These are phyloP conservation scores for Dictyophora rubrovolvata DNA, from an alignment of 768 basidiomycete species.

Conservation along the genomic window DNA sequence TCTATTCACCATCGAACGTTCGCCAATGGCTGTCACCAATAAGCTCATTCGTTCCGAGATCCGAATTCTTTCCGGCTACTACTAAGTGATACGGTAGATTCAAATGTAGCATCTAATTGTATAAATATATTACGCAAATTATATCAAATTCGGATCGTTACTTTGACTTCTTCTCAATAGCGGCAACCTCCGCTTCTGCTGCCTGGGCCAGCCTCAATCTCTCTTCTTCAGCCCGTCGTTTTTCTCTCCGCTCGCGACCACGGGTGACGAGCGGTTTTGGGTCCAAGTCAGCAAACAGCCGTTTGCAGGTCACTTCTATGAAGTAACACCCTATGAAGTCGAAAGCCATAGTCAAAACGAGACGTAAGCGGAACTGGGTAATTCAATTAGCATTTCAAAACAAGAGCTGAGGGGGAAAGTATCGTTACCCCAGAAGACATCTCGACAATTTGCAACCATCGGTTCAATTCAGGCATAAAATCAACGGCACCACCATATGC, in stretches of 20 bases:
- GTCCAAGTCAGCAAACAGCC: conserved; percentile 78
- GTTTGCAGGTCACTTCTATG: conserved; percentile 75
- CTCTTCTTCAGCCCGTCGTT: conserved; percentile 32
- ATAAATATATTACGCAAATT: background rate
- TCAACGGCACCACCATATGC: conserved; percentile 93
- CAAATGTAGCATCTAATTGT: background rate
- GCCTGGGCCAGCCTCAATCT: conserved; percentile 13
- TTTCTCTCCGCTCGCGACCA: conserved; percentile 72
- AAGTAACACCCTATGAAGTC: conserved; percentile 87
- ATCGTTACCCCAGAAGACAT: conserved; percentile 59
- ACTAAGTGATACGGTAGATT: background rate
- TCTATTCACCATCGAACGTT: too few species aligned
- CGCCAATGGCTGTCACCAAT: too few species aligned
- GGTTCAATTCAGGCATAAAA: conserved; percentile 88
- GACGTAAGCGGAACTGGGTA: conserved; percentile 66
- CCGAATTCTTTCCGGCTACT: background rate
- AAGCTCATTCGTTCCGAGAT: background rate
- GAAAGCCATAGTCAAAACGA: conserved; percentile 73
- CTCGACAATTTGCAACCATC: conserved; percentile 95
- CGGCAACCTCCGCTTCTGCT: conserved; percentile 9
- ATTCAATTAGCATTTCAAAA: background rate
- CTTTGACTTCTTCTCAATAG: conserved; percentile 29
- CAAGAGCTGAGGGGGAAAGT: background rate
- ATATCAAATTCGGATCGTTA: conserved; percentile 11
- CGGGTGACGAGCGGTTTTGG: conserved; percentile 78